Percentiles rank a stretch among this genome's conserved stretches.
Conservation (phyloP, 2,329 filamentous ascomycete genomes). For the Neopestalotiopsis rosae region DNA sequence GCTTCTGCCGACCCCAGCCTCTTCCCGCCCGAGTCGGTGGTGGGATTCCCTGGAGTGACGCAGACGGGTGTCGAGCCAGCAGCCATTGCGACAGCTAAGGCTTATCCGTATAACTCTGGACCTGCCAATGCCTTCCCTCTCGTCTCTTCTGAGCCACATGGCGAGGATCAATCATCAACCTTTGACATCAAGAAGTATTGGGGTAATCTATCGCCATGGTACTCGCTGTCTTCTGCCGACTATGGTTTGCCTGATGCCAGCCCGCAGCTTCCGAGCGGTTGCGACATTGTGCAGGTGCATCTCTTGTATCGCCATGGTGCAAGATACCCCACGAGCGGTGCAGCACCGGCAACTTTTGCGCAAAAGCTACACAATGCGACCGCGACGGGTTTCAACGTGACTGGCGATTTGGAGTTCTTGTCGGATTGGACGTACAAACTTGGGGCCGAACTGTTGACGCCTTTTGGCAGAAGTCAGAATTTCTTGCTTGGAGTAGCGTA, state of each 20-base stretch:
- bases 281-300: constrained; percentile 37
- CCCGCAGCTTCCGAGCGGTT: constrained; percentile 35
- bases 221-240: constrained; percentile 37
- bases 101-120: constrained; percentile 34
- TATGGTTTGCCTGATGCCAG: constrained; percentile 36
- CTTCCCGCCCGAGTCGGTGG: constrained; percentile 35
- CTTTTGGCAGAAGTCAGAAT: constrained; percentile 45
- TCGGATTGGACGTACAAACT: constrained; percentile 41
- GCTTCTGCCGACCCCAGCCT: constrained; percentile 33
- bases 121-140: constrained; percentile 37
- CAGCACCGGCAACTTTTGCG: constrained; percentile 35
- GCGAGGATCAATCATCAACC: constrained; percentile 26
- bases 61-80: constrained; percentile 35
- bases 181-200: constrained; percentile 39
- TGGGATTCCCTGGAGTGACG: constrained; percentile 35
- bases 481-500: constrained; percentile 46
- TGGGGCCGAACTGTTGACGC: constrained; percentile 41
- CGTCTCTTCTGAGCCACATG: constrained; percentile 32
- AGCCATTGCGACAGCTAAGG: constrained; percentile 33
- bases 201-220: constrained; percentile 41
- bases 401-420: constrained; percentile 35
- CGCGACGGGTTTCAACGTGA: constrained; percentile 37
- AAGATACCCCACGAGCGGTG: constrained; percentile 37
- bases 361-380: constrained; percentile 39
- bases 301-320: constrained; percentile 39